Conservation (phyloP, 345 rosid genomes). For the Citrus unshiu region DNA sequence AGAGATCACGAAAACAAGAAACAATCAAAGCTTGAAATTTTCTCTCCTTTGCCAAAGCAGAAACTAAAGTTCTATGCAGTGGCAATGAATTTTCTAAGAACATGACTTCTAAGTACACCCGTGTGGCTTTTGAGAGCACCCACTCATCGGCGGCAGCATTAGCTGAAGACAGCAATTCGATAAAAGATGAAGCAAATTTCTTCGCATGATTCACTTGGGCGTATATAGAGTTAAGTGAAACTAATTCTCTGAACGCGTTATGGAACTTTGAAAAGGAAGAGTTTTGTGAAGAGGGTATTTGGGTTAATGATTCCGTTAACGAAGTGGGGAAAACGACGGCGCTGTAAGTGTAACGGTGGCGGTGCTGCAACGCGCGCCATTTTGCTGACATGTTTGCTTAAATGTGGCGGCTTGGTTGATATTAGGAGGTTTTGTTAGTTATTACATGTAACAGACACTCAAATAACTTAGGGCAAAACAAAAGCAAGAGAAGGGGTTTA, state of each 20-base stretch:
- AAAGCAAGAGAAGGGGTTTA: not conserved
- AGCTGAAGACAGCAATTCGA: constrained; percentile 24
- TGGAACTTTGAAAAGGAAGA: constrained; percentile 39
- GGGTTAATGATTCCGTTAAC: constrained; percentile 42
- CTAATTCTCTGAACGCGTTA: constrained; percentile 41
- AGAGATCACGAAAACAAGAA: constrained; percentile 57
- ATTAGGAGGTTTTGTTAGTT: not conserved
- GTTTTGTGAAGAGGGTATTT: constrained; percentile 21
- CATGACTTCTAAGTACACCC: constrained; percentile 60
- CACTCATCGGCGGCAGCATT: constrained; percentile 2
- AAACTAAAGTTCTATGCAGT: constrained; percentile 72
- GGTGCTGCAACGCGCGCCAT: constrained; percentile 96
- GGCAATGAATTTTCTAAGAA: constrained; percentile 83
- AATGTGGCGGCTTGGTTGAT: not conserved
- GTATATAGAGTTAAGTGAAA: constrained; percentile 70
- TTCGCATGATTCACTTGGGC: constrained; percentile 70
- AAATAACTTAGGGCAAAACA: not conserved
- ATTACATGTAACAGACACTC: not conserved
- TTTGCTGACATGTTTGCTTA: constrained; percentile 69
- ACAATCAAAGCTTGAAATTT: constrained; percentile 44
- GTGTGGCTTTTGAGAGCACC: constrained; percentile 34
- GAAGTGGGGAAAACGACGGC: constrained; percentile 68
- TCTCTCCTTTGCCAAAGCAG: constrained; percentile 56
- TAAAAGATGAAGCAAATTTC: constrained; percentile 58
- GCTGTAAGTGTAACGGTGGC: constrained; percentile 92